Evolutionary conservation across 2,329 filamentous ascomycete genomes (phyloP).

Genomic region (Pestalotiopsis sp.): DNA sequence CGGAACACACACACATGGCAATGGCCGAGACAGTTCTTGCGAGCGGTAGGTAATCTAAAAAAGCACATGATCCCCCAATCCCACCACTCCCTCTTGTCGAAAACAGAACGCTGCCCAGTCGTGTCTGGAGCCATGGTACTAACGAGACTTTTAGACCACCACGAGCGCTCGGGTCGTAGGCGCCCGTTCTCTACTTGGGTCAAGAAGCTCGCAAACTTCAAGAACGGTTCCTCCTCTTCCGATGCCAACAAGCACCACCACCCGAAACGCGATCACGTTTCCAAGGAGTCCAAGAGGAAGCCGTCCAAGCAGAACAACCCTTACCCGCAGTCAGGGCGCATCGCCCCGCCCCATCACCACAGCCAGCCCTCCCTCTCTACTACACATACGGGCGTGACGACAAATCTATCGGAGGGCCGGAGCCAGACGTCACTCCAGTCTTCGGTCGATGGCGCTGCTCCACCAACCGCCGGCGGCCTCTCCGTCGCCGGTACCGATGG

Average conservation of each 20-base stretch:
- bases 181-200: slow-evolving; percentile 92
- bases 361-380: slow-evolving; percentile 60
- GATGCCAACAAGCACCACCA: slow-evolving; percentile 42
- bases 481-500: slow-evolving; percentile 80
- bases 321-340: slow-evolving; percentile 80
- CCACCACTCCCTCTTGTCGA: neutral
- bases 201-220: slow-evolving; percentile 89
- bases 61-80: neutral
- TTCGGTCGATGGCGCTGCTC: slow-evolving; percentile 60
- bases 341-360: slow-evolving; percentile 42
- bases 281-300: slow-evolving; percentile 58
- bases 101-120: neutral
- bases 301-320: slow-evolving; percentile 78
- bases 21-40: slow-evolving; percentile 7
- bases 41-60: slow-evolving; percentile 1
- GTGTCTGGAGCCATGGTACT: neutral
- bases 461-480: slow-evolving; percentile 66
- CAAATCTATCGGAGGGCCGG: slow-evolving; percentile 56
- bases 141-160: slow-evolving; percentile 52
- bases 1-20: slow-evolving; percentile 2
- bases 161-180: slow-evolving; percentile 66
- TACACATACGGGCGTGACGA: slow-evolving; percentile 50
- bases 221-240: slow-evolving; percentile 66
- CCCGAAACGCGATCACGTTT: slow-evolving; percentile 42
- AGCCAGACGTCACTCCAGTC: slow-evolving; percentile 64